Evolutionary conservation across 106 monocot genomes (phyloP).

Genomic region (Apostasia shenzhenica): DNA sequence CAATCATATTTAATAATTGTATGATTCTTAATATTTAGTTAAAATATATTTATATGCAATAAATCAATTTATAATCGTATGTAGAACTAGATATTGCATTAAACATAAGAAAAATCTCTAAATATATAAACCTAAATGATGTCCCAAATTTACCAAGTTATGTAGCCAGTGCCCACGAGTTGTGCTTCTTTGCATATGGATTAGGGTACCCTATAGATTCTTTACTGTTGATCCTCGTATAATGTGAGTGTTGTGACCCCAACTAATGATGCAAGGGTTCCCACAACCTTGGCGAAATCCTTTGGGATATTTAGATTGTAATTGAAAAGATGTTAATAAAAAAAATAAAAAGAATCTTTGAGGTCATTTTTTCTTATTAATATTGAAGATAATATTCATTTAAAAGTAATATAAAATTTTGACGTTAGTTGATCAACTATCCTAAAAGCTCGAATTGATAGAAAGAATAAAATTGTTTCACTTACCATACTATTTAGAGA

Average conservation of each 20-base stretch:
- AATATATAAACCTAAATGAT: constrained; percentile 55
- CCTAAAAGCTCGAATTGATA: too few species aligned
- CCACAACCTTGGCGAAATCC: constrained; percentile 58
- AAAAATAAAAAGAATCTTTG: too few species aligned
- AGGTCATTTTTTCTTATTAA: too few species aligned
- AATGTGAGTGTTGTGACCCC: constrained; percentile 80
- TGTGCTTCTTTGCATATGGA: constrained; percentile 45
- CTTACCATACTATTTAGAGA: too few species aligned
- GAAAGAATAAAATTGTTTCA: too few species aligned
- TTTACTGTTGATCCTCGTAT: constrained; percentile 56
- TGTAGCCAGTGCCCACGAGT: constrained; percentile 66
- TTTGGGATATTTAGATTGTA: constrained; percentile 35
- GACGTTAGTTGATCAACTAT: too few species aligned
- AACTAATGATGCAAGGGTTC: constrained; percentile 56
- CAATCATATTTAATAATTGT: too few species aligned
- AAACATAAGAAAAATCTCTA: too few species aligned
- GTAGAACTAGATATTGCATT: too few species aligned
- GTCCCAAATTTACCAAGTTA: constrained; percentile 71
- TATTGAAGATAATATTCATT: too few species aligned
- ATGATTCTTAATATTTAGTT: neutral
- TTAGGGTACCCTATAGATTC: constrained; percentile 35
- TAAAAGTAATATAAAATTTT: too few species aligned
- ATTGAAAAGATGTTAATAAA: neutral
- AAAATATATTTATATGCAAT: neutral
- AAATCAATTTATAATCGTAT: neutral